These are phyloP conservation scores for Hypoxylon sp. DNA, from an alignment of 2,329 filamentous ascomycete genomes.

Conservation along the genomic window DNA sequence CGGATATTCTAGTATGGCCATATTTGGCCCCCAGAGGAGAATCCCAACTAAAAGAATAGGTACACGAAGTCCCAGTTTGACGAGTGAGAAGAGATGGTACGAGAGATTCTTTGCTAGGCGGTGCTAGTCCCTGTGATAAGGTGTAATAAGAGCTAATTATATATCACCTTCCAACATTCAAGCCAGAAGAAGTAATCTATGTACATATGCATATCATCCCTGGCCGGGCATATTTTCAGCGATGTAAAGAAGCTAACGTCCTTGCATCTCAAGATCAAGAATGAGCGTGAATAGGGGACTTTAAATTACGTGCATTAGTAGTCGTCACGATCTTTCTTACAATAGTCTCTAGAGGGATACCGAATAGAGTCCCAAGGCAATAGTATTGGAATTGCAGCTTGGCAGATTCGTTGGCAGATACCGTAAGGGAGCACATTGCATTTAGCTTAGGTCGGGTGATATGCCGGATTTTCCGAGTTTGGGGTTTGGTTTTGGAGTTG, in stretches of 20 bases:
- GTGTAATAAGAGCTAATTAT: neutral
- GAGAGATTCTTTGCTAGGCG: neutral
- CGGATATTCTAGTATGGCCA: constrained; percentile 43
- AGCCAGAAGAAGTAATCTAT: neutral
- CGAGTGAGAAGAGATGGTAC: neutral
- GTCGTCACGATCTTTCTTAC: neutral
- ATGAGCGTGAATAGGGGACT: constrained; percentile 1
- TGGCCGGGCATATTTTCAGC: neutral
- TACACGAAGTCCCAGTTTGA: neutral
- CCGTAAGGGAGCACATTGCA: constrained; percentile 13
- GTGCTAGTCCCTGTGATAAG: neutral
- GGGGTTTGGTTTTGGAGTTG: constrained; percentile 32
- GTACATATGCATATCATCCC: neutral
- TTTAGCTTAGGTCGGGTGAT: constrained; percentile 26
- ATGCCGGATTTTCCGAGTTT: constrained; percentile 35
- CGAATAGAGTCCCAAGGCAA: constrained; percentile 7
- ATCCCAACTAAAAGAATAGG: constrained; percentile 6
- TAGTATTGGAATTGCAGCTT: constrained; percentile 21
- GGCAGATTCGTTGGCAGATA: constrained; percentile 23
- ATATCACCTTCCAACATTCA: neutral
- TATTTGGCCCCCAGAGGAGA: constrained; percentile 9
- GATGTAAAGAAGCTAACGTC: neutral
- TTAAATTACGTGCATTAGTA: neutral
- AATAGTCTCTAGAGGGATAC: constrained; percentile 8
- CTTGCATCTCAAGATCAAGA: constrained; percentile 1